Percentiles rank a stretch among this genome's conserved stretches.
Conservation (phyloP, 768 basidiomycete species). For the Lentinula lateritia region DNA sequence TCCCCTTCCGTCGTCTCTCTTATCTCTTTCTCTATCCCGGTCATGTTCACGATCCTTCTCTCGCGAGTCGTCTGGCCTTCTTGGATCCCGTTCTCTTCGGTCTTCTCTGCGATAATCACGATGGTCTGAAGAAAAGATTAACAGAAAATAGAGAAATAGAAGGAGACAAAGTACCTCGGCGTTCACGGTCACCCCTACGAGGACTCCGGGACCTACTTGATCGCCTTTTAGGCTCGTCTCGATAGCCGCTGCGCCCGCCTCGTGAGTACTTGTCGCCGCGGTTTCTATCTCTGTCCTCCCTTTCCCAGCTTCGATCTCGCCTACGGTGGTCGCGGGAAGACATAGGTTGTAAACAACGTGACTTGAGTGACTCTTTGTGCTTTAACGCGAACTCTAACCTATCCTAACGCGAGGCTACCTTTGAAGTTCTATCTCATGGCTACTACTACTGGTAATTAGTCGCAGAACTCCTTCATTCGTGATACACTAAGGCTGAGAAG, state of each 20-base stretch:
- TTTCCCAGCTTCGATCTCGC: constrained; percentile 64
- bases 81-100: constrained; percentile 27
- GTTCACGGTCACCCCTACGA: constrained; percentile 33
- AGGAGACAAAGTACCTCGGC: constrained; percentile 20
- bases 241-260: constrained; percentile 28
- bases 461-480: no score
- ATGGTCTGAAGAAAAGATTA: neutral
- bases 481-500: neutral
- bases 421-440: neutral
- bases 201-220: constrained; percentile 39
- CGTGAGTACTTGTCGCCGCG: constrained; percentile 37
- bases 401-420: neutral
- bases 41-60: constrained; percentile 34
- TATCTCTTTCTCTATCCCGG: constrained; percentile 34
- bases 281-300: constrained; percentile 44
- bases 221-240: constrained; percentile 40
- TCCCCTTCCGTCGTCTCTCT: constrained; percentile 30
- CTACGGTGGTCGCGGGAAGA: constrained; percentile 55
- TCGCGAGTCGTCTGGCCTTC: constrained; percentile 14
- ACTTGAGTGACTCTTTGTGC: constrained; percentile 4
- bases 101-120: constrained; percentile 3
- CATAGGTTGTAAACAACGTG: constrained; percentile 27
- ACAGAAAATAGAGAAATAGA: neutral
- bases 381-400: constrained; percentile 5
- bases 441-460: neutral